Percentiles rank a stretch among this genome's conserved stretches.
Evolutionary conservation across 257 asterid genomes (phyloP).

Genomic region (Solanum acaule): DNA sequence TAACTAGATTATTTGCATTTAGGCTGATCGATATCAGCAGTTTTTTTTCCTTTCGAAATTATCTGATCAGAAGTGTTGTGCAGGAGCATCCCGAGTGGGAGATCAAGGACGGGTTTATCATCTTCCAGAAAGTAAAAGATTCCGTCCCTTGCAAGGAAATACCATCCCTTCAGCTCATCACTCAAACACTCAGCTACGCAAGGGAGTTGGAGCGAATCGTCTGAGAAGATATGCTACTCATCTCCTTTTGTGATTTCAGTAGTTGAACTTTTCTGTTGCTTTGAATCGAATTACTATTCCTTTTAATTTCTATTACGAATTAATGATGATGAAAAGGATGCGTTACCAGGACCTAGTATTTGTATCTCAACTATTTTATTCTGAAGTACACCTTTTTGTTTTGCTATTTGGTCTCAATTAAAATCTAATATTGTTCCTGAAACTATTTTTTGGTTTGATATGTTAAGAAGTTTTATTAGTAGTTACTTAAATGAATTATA

Average conservation of each 20-base stretch:
- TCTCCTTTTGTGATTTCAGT: not conserved
- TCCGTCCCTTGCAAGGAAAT: conserved; percentile 85
- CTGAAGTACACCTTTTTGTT: not conserved
- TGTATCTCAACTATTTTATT: not conserved
- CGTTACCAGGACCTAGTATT: not conserved
- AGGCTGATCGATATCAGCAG: not conserved
- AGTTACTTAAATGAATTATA: not conserved
- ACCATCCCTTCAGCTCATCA: conserved; percentile 86
- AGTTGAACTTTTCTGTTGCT: not conserved
- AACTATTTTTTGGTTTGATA: not conserved
- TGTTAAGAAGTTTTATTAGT: not conserved
- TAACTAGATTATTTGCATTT: not conserved
- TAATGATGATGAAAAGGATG: not conserved
- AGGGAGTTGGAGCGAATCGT: conserved; percentile 87
- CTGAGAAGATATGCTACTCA: conserved; percentile 8
- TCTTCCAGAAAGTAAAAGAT: conserved; percentile 71
- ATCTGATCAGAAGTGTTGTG: conserved; percentile 2
- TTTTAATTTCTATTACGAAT: not conserved
- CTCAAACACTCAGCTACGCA: conserved; percentile 88
- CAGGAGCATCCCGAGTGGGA: conserved; percentile 98
- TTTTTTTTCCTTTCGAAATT: not conserved
- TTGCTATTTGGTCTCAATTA: not conserved
- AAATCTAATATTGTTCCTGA: not conserved
- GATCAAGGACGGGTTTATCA: conserved; percentile 45
- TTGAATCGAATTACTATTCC: not conserved